Percentiles rank a stretch among this genome's conserved stretches.
Evolutionary conservation across 371 early-diverging fungal genomes (phyloP).

Genomic region (Mucor irregularis): DNA sequence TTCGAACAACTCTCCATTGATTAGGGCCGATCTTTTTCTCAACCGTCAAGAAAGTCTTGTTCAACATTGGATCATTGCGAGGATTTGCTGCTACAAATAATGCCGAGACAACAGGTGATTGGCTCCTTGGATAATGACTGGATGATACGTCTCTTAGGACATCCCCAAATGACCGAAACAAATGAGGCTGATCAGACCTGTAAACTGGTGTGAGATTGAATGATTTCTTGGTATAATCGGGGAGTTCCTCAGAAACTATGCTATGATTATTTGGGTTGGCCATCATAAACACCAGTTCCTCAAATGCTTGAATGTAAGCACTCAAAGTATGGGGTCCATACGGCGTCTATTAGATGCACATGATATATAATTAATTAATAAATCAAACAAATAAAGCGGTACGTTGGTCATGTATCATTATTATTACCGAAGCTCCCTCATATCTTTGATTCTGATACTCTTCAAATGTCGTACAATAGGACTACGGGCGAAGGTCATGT

Average conservation of each 20-base stretch:
- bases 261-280: slow-evolving; percentile 25
- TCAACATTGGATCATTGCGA: slow-evolving; percentile 49
- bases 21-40: slow-evolving; percentile 34
- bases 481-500: slow-evolving; percentile 23
- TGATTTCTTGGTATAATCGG: slow-evolving; percentile 35
- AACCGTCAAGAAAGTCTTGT: slow-evolving; percentile 54
- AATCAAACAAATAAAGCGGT: background rate
- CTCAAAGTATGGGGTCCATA: slow-evolving; percentile 65
- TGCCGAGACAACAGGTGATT: slow-evolving; percentile 20
- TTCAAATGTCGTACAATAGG: slow-evolving; percentile 64
- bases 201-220: slow-evolving; percentile 42
- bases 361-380: background rate
- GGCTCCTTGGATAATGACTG: slow-evolving; percentile 6
- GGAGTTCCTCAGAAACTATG: slow-evolving; percentile 20
- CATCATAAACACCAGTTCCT: slow-evolving; percentile 48
- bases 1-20: slow-evolving; percentile 40
- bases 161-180: slow-evolving; percentile 51
- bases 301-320: slow-evolving; percentile 57
- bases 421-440: slow-evolving; percentile 60
- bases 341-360: slow-evolving; percentile 37
- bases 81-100: slow-evolving; percentile 65
- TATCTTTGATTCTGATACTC: slow-evolving; percentile 70
- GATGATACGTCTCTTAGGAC: slow-evolving; percentile 36
- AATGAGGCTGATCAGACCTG: slow-evolving; percentile 50
- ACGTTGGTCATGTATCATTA: background rate